Conservation (phyloP, 2,329 filamentous ascomycete genomes). For the Xylariaceae sp. region DNA sequence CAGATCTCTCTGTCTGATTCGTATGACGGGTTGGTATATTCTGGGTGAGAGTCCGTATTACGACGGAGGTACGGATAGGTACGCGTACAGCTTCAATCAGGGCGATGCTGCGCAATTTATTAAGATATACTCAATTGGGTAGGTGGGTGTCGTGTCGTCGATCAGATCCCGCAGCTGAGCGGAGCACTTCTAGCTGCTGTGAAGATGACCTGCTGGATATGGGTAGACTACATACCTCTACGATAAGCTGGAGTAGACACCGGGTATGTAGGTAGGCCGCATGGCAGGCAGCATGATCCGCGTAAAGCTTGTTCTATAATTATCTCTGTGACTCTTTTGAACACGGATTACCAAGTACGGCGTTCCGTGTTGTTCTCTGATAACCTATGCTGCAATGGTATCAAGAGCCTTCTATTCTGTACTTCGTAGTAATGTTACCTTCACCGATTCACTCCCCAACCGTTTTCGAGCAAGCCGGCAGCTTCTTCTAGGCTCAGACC, state of each 20-base stretch:
- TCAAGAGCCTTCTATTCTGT: too few relatives aligned
- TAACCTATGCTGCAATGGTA: too few relatives aligned
- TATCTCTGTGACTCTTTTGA: background rate
- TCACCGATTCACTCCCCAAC: constrained; percentile 61
- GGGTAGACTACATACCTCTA: too few relatives aligned
- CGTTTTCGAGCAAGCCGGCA: constrained; percentile 61
- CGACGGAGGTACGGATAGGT: too few relatives aligned
- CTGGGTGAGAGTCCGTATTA: too few relatives aligned
- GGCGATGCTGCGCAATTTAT: background rate
- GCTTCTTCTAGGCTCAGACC: constrained; percentile 79
- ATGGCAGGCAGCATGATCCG: background rate
- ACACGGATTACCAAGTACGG: too few relatives aligned
- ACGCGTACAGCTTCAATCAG: too few relatives aligned
- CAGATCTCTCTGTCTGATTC: too few relatives aligned
- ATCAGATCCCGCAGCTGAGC: background rate
- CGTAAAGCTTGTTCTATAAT: background rate
- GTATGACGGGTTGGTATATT: too few relatives aligned
- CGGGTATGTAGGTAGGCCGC: too few relatives aligned
- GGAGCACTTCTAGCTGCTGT: background rate
- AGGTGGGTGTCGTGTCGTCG: background rate
- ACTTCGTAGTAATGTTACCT: background rate
- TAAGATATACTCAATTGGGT: background rate
- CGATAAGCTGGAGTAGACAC: background rate
- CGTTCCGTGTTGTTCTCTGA: too few relatives aligned
- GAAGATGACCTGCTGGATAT: background rate